Base-by-base conservation (phyloP, 2,329 filamentous ascomycete species). In the Ramichloridium luteum region DNA sequence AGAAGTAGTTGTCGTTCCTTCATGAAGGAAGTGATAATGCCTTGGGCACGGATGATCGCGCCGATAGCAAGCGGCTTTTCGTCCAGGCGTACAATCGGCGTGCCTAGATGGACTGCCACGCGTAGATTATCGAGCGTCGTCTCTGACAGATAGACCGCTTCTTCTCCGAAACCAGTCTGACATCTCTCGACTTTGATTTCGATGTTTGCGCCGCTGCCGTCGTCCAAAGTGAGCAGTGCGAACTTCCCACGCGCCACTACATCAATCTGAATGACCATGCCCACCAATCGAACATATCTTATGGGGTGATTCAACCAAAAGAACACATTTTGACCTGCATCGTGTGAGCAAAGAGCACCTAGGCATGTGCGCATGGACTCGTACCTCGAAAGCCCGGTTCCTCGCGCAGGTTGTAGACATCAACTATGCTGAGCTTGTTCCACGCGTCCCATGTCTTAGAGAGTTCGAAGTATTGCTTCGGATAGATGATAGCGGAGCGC, bases 361-460 rank as follows among this genome's bases (percentile, higher is more conserved):
- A n/a, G 22, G 30, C n/a, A 17, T 16, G 6, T 20, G 13, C 8
- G 8, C 8, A 17, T 11, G 17, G 26, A 44, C 13, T 59, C 68
- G 13, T 29, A 31, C 70, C 68, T 56, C 63, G 60, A 46, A 68
- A 74, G 3, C 60, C 65, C 5, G 48, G 51, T 26, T 63, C 59
- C 31, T 56, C 53, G 14, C 58, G 56, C 18, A 77, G 54, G 6
- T 54, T 53, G 45, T 72, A 70, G 23, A 77, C 61, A 51, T 74
- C 68, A 16, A 58, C 56, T 11, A 61, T 60, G 1, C 67, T 65
- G 41, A 78, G 59, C 48, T 74, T 74, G 52, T 74, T 73, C 74
- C 74, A 78, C 48, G 61, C 51, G 55, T 68, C 65, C 53, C 66
- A 74, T 6, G 74, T 77, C n/a, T 68, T 66, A 4, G 74, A 76